Conservation (phyloP, 2,329 filamentous ascomycete genomes). For the Septoria petroselini region DNA sequence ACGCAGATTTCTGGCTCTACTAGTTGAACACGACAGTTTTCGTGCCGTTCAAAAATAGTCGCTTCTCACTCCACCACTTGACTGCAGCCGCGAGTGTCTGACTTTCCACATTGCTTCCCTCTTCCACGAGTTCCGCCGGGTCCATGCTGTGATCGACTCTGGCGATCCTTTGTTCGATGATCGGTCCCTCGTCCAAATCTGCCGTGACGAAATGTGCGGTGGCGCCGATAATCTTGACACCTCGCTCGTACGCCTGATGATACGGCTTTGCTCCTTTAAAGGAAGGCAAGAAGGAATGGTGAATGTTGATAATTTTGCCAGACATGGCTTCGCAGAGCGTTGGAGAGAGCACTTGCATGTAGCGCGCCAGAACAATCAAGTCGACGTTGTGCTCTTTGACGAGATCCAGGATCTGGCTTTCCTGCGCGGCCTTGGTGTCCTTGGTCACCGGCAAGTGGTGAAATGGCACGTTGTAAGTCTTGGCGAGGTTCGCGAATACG, state of each 20-base stretch:
- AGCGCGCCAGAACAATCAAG: constrained; percentile 75
- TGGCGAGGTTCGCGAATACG: constrained; percentile 66
- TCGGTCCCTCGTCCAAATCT: constrained; percentile 80
- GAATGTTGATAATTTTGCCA: constrained; percentile 87
- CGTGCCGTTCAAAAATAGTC: constrained; percentile 72
- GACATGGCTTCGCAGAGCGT: constrained; percentile 73
- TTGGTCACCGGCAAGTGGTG: constrained; percentile 75
- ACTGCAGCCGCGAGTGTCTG: constrained; percentile 78
- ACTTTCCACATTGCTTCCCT: constrained; percentile 80
- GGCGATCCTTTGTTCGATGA: constrained; percentile 79
- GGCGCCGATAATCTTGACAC: constrained; percentile 84
- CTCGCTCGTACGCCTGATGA: constrained; percentile 80
- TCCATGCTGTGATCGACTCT: constrained; percentile 74
- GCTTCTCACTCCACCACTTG: constrained; percentile 76
- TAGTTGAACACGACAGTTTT: constrained; percentile 76
- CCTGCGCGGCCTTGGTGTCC: constrained; percentile 73
- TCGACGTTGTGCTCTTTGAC: constrained; percentile 68
- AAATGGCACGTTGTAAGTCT: constrained; percentile 74
- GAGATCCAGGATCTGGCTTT: constrained; percentile 67
- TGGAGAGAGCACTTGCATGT: constrained; percentile 83
- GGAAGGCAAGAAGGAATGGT: constrained; percentile 79
- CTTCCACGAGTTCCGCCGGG: constrained; percentile 71
- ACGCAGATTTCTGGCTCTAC: no score
- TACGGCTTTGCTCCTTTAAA: constrained; percentile 90
- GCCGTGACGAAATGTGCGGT: constrained; percentile 84